phyloP scores from a whole-genome alignment of 1,284 basidiomycete genomes.

The Lignosus rhinocerotis region DNA sequence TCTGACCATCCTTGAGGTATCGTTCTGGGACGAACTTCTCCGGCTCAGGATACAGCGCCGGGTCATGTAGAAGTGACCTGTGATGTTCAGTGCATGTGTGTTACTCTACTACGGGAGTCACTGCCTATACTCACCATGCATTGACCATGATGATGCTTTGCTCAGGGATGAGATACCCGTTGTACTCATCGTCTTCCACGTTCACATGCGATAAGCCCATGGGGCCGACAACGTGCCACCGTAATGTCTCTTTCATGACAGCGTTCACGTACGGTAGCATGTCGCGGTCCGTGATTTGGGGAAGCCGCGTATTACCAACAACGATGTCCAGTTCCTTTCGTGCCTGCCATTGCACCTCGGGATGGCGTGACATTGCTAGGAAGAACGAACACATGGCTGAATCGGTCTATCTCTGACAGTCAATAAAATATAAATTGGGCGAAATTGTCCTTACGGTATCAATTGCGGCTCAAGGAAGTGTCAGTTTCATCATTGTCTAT shows the following conservation, averaged over 20 bases:
- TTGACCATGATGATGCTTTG: conserved; percentile 20
- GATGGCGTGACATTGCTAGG: background rate
- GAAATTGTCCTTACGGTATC: too few relatives aligned
- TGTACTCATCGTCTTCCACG: background rate
- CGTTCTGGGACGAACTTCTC: conserved; percentile 11
- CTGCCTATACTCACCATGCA: conserved; percentile 25
- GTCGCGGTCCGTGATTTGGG: conserved; percentile 1
- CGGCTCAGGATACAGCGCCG: conserved; percentile 12
- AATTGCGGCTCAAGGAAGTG: too few relatives aligned
- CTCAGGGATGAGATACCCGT: conserved; percentile 19
- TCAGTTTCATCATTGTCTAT: too few relatives aligned
- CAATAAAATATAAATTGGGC: too few relatives aligned
- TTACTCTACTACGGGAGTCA: conserved; percentile 39
- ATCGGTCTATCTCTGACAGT: too few relatives aligned
- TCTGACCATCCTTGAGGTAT: background rate
- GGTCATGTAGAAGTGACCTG: conserved; percentile 10
- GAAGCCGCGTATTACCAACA: background rate
- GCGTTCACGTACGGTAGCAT: conserved; percentile 4
- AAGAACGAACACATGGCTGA: background rate
- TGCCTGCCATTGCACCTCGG: background rate
- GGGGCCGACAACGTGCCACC: background rate
- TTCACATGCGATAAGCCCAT: background rate
- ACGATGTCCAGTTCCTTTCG: conserved; percentile 6
- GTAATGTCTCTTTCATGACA: conserved; percentile 2
- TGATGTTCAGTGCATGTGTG: conserved; percentile 19